These are phyloP conservation scores for Suillus subluteus DNA, from an alignment of 768 basidiomycete species.

Conservation along the genomic window DNA sequence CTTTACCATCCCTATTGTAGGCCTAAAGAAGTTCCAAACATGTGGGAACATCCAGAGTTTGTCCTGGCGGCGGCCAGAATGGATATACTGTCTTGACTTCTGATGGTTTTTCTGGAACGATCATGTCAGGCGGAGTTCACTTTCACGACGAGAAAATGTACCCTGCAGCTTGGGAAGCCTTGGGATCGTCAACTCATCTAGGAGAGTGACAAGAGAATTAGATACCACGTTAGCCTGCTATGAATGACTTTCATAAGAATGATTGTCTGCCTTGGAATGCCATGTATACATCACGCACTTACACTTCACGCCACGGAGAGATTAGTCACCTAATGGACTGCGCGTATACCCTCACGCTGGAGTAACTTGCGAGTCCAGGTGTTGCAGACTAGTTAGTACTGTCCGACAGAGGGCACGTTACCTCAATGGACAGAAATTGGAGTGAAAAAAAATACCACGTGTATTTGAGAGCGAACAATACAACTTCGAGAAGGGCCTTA, in stretches of 20 bases:
- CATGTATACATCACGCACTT: not conserved
- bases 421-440: not conserved
- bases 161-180: not conserved
- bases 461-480: constrained; percentile 2
- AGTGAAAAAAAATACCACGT: not conserved
- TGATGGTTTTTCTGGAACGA: not conserved
- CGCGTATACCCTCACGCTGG: no score
- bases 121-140: not conserved
- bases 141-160: not conserved
- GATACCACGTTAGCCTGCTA: not conserved
- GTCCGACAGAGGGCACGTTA: not conserved
- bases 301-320: not conserved
- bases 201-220: no score
- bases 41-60: not conserved
- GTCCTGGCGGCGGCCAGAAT: not conserved
- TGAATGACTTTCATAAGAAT: no score
- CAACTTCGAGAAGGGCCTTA: not conserved
- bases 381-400: not conserved
- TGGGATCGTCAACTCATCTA: not conserved
- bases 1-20: not conserved
- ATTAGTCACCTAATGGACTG: no score
- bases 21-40: not conserved
- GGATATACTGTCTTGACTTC: not conserved
- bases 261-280: no score
- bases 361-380: no score